phyloP scores from a whole-genome alignment of 192 early-diverging fungal genomes.

The Linderina pennispora region DNA sequence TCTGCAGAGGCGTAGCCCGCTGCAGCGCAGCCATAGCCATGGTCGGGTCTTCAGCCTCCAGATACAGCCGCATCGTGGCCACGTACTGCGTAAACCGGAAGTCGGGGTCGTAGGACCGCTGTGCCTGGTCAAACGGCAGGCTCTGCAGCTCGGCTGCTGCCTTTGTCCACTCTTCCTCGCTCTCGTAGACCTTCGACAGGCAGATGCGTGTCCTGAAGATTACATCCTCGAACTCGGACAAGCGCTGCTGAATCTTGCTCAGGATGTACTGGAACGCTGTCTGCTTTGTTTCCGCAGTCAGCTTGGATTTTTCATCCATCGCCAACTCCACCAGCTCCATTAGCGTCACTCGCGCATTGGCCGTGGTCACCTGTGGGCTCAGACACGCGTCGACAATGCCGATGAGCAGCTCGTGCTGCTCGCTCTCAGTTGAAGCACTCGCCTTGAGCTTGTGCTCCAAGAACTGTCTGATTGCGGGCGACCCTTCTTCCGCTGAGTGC shows the following conservation, averaged over 20 bases:
- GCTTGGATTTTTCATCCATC: slow-evolving; percentile 38
- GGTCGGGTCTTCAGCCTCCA: slow-evolving; percentile 77
- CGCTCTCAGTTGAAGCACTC: slow-evolving; percentile 3
- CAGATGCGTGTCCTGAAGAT: slow-evolving; percentile 56
- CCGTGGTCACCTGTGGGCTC: slow-evolving; percentile 64
- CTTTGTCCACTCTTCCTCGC: slow-evolving; percentile 72
- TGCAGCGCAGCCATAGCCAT: slow-evolving; percentile 78
- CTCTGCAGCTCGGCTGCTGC: slow-evolving; percentile 83
- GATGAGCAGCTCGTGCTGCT: slow-evolving; percentile 2
- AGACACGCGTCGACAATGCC: slow-evolving; percentile 52
- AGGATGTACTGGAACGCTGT: slow-evolving; percentile 62
- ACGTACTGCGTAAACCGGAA: slow-evolving; percentile 80
- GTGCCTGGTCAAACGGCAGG: slow-evolving; percentile 87
- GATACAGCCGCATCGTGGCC: slow-evolving; percentile 74
- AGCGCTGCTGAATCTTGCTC: slow-evolving; percentile 62
- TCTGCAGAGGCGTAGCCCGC: slow-evolving; percentile 69
- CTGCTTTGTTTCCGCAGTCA: slow-evolving; percentile 41
- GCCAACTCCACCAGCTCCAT: slow-evolving; percentile 63
- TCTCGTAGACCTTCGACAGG: slow-evolving; percentile 66
- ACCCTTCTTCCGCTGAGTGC: background rate
- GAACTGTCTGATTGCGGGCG: background rate
- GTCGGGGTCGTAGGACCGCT: slow-evolving; percentile 57
- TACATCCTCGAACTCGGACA: slow-evolving; percentile 74
- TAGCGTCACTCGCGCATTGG: slow-evolving; percentile 68
- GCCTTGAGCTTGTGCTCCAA: slow-evolving; percentile 7